Conservation (phyloP, 1,139 yeast genomes). For the Keqinozyma sinolaborantium region DNA sequence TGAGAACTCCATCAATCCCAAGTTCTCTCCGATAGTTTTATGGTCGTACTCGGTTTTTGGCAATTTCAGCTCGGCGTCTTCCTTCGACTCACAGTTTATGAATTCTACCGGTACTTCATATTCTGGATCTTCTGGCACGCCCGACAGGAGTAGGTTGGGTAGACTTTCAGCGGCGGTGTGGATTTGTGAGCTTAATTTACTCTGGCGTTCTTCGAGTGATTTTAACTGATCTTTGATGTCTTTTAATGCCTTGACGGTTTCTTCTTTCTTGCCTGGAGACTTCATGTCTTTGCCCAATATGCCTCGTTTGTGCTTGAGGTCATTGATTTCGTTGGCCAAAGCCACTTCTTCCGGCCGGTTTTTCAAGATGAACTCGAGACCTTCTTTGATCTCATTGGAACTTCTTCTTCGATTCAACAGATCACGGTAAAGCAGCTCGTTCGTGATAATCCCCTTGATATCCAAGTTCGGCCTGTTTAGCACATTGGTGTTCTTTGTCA, state of each 20-base stretch:
- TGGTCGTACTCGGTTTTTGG: constrained; percentile 49
- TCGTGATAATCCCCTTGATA: constrained; percentile 40
- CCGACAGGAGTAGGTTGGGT: constrained; percentile 64
- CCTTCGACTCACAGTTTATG: constrained; percentile 39
- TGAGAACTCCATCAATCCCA: constrained; percentile 65
- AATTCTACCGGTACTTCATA: constrained; percentile 41
- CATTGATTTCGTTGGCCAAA: constrained; percentile 19
- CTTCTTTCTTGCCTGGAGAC: constrained; percentile 11
- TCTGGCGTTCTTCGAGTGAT: constrained; percentile 29
- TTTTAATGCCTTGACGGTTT: constrained; percentile 25
- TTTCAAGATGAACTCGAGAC: constrained; percentile 29
- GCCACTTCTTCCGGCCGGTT: constrained; percentile 22
- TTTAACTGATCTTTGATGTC: constrained; percentile 32
- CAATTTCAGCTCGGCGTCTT: constrained; percentile 15
- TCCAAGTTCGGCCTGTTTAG: constrained; percentile 28
- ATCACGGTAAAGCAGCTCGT: constrained; percentile 34
- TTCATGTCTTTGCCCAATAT: constrained; percentile 21
- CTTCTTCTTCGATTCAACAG: constrained; percentile 48
- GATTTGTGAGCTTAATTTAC: constrained; percentile 24
- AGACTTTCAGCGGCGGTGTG: constrained; percentile 45
- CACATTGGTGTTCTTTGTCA: background rate
- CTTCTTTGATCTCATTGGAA: constrained; percentile 19
- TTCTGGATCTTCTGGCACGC: constrained; percentile 44
- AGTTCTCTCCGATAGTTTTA: constrained; percentile 55
- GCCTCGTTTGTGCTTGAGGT: constrained; percentile 26